These are phyloP conservation scores for Nepenthes mirabilis DNA, from an alignment of 148 eudicot genomes.

Conservation along the genomic window DNA sequence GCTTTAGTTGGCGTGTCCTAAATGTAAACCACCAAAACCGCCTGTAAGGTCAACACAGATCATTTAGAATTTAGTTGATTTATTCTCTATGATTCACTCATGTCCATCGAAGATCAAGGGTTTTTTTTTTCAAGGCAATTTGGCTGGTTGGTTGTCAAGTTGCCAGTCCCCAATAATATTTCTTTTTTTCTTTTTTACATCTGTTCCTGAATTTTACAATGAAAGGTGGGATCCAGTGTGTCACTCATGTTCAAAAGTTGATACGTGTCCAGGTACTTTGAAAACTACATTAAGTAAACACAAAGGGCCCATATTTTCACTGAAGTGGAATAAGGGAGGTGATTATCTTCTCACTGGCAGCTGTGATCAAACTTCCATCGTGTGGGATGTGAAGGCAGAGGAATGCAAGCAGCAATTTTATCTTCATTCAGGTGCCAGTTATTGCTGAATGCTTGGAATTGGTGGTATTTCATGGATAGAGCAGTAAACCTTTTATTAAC, in stretches of 20 bases:
- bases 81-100: too few species aligned
- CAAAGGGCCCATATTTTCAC: conserved; percentile 48
- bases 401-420: conserved; percentile 49
- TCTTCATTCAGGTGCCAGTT: conserved; percentile 46
- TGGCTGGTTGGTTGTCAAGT: too few species aligned
- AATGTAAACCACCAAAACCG: too few species aligned
- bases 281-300: conserved; percentile 41
- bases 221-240: too few species aligned
- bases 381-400: conserved; percentile 58
- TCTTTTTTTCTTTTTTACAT: not conserved
- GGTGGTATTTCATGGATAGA: not conserved
- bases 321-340: conserved; percentile 70
- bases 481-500: not conserved
- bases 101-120: too few species aligned
- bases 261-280: conserved; percentile 25
- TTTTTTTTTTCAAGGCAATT: too few species aligned
- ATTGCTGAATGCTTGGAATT: not conserved
- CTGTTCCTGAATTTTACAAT: not conserved
- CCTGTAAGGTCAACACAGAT: too few species aligned
- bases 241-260: not conserved
- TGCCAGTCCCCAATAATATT: too few species aligned
- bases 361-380: conserved; percentile 54
- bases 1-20: too few species aligned
- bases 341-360: conserved; percentile 77
- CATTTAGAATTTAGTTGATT: too few species aligned